Conservation (phyloP, 2,329 filamentous ascomycete genomes). For the Penicillium hordei region DNA sequence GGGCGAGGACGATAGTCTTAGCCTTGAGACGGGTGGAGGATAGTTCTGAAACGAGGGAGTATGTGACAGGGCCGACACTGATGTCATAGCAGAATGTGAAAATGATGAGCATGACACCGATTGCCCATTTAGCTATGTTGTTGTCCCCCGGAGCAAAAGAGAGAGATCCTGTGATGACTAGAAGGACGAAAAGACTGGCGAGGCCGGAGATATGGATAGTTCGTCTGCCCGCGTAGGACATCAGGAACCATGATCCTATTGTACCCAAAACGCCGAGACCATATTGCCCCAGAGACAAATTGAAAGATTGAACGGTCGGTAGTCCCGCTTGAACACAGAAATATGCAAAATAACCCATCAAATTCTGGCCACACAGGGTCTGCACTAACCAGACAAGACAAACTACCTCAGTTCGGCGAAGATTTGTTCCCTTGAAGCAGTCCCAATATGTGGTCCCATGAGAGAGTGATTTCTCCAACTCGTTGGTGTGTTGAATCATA, state of each 20-base stretch:
- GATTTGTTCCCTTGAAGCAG: constrained; percentile 77
- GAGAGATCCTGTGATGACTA: constrained; percentile 31
- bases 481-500: constrained; percentile 86
- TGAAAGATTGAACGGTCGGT: constrained; percentile 14
- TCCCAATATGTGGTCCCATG: constrained; percentile 70
- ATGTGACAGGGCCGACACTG: constrained; percentile 55
- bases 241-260: constrained; percentile 52
- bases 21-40: constrained; percentile 54
- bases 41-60: constrained; percentile 53
- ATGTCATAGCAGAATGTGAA: constrained; percentile 54
- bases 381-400: constrained; percentile 63
- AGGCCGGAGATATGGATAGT: constrained; percentile 39
- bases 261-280: constrained; percentile 59
- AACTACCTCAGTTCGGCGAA: constrained; percentile 71
- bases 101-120: constrained; percentile 48
- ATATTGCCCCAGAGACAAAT: constrained; percentile 26
- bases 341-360: constrained; percentile 61
- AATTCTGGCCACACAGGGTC: constrained; percentile 59
- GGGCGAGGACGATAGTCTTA: constrained; percentile 56
- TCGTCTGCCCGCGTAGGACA: constrained; percentile 42
- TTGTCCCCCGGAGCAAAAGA: constrained; percentile 28
- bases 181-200: constrained; percentile 26
- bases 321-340: constrained; percentile 51
- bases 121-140: constrained; percentile 37
- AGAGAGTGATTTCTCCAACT: constrained; percentile 71